Conservation (phyloP, 345 rosid genomes). For the Atalantia buxifolia region DNA sequence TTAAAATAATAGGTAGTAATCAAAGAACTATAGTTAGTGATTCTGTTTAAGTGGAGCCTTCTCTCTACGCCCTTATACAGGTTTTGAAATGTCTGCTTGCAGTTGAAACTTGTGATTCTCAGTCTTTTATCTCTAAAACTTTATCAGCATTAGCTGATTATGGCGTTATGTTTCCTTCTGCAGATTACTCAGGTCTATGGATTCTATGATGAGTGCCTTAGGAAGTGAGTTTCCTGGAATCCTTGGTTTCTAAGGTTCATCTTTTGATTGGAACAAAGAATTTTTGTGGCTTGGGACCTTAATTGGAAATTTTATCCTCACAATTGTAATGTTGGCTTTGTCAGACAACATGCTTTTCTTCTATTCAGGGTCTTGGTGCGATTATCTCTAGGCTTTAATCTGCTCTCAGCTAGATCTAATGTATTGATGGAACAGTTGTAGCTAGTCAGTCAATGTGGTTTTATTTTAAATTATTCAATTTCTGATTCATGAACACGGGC, state of each 20-base stretch:
- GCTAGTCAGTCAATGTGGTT: not conserved
- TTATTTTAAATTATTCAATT: not conserved
- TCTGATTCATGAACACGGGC: not conserved
- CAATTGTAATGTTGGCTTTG: not conserved
- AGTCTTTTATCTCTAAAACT: not conserved
- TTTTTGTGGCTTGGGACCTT: not conserved
- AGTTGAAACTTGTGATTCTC: not conserved
- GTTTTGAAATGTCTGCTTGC: not conserved
- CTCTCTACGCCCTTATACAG: not conserved
- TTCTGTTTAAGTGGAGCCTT: not conserved
- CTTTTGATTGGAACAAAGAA: not conserved
- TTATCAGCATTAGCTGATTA: slow-evolving; percentile 4
- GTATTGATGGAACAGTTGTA: not conserved
- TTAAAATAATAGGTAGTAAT: not conserved
- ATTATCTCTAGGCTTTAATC: not conserved
- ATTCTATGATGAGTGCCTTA: slow-evolving; percentile 94
- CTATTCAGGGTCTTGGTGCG: not conserved
- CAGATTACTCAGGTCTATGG: slow-evolving; percentile 99
- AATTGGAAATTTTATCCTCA: not conserved
- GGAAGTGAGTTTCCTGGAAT: slow-evolving; percentile 71
- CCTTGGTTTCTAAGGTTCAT: slow-evolving; percentile 2
- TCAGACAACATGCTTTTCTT: not conserved
- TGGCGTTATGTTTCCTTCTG: slow-evolving; percentile 23
- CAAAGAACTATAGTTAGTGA: not conserved
- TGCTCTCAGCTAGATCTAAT: not conserved